A percentile compares a stretch with the other conserved stretches of the same genome.
Conservation (phyloP, 192 early-diverging fungal species). For the Mortierella claussenii region DNA sequence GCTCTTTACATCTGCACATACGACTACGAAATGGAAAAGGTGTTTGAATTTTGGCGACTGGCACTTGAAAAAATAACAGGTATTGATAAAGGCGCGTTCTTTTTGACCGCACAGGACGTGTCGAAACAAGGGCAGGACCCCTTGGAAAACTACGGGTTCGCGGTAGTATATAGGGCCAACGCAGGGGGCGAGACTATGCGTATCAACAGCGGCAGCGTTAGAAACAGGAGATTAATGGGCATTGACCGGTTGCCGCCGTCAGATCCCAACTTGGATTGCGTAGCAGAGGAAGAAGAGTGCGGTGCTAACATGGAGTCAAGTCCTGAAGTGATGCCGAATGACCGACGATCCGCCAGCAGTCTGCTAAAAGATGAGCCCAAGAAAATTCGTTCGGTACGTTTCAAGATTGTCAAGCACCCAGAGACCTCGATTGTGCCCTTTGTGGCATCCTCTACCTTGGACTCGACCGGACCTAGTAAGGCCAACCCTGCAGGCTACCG, state of each 20-base stretch:
- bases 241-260: not conserved
- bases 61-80: conserved; percentile 63
- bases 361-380: conserved; percentile 18
- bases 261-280: not conserved
- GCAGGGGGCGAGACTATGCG: conserved; percentile 59
- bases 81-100: conserved; percentile 65
- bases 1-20: conserved; percentile 78
- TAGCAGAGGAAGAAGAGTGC: conserved; percentile 17
- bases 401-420: conserved; percentile 51
- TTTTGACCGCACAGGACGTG: conserved; percentile 25
- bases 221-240: conserved; percentile 50
- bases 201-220: conserved; percentile 62
- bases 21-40: conserved; percentile 75
- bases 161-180: conserved; percentile 54
- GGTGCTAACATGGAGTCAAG: not conserved
- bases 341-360: conserved; percentile 11
- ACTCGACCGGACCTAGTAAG: conserved; percentile 12
- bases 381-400: conserved; percentile 34
- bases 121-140: conserved; percentile 14
- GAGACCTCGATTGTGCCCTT: conserved; percentile 31
- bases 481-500: conserved; percentile 10
- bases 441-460: conserved; percentile 5
- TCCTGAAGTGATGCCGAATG: not conserved
- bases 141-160: conserved; percentile 64
- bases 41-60: conserved; percentile 70